These are phyloP conservation scores for Metschnikowia peoriensis DNA, from an alignment of 805 yeast genomes.

Conservation along the genomic window DNA sequence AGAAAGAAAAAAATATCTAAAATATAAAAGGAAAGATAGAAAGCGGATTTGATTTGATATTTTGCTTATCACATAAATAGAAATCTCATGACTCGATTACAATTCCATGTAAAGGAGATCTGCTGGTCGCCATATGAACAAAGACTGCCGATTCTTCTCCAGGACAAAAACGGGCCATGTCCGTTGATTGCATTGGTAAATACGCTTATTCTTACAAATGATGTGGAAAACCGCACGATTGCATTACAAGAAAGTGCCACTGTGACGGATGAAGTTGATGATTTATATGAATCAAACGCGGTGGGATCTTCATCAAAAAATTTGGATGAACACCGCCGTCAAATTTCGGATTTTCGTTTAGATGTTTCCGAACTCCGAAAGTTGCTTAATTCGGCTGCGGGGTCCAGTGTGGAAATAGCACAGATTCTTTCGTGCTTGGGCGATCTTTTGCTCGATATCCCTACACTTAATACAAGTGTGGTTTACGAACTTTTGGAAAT, in stretches of 20 bases:
- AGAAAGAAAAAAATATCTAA: neutral
- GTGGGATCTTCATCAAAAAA: neutral
- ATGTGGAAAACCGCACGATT: constrained; percentile 16
- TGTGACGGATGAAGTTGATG: neutral
- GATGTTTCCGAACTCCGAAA: constrained; percentile 7
- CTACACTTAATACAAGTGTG: constrained; percentile 8
- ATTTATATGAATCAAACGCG: neutral
- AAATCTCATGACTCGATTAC: neutral
- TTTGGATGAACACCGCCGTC: neutral
- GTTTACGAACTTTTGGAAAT: constrained; percentile 44
- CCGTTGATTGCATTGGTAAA: constrained; percentile 79
- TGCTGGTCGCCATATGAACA: constrained; percentile 37
- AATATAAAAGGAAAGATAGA: too few species aligned
- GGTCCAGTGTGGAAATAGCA: constrained; percentile 21
- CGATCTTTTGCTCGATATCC: constrained; percentile 32
- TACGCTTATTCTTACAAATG: constrained; percentile 55
- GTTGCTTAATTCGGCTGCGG: constrained; percentile 8
- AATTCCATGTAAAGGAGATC: constrained; percentile 23
- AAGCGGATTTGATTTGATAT: neutral
- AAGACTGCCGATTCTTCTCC: constrained; percentile 60
- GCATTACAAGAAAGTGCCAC: neutral
- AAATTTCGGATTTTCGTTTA: neutral
- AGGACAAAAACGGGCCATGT: constrained; percentile 85
- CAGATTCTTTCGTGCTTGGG: constrained; percentile 52
- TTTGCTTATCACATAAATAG: neutral